Conservation (phyloP, 2,329 filamentous ascomycete species). For the Colletotrichum tropicale region DNA sequence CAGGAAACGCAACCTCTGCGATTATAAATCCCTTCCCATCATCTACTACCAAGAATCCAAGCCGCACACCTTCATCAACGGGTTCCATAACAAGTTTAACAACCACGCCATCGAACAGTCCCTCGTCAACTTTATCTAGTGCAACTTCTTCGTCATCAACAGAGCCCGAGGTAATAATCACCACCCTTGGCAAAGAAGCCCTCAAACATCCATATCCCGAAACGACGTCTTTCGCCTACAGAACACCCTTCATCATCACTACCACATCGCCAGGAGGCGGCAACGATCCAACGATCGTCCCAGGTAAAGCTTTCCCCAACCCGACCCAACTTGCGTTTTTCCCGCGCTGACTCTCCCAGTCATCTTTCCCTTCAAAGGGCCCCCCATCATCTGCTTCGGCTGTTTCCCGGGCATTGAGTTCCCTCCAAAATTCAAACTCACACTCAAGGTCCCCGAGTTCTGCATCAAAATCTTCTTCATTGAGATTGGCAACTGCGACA, state of each 20-base stretch:
- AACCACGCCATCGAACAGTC: background rate
- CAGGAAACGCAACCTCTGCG: background rate
- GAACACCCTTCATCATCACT: background rate
- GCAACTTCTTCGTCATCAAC: background rate
- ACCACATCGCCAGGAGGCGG: background rate
- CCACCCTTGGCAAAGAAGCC: background rate
- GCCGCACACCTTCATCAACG: background rate
- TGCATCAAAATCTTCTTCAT: background rate
- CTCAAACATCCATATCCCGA: background rate
- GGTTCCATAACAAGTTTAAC: background rate
- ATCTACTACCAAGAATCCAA: background rate
- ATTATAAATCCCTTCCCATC: background rate
- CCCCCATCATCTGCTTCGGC: background rate
- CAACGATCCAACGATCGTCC: background rate
- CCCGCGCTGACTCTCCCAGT: background rate
- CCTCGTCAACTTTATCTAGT: background rate
- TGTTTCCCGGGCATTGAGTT: background rate
- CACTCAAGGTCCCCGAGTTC: background rate
- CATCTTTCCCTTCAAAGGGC: background rate
- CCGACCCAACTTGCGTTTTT: fast-evolving
- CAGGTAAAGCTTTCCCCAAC: background rate
- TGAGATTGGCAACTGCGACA: background rate
- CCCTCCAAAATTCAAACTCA: background rate
- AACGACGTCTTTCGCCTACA: background rate
- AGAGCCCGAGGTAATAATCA: background rate